Conservation (phyloP, 768 basidiomycete genomes). For the Lactarius psammicola region DNA sequence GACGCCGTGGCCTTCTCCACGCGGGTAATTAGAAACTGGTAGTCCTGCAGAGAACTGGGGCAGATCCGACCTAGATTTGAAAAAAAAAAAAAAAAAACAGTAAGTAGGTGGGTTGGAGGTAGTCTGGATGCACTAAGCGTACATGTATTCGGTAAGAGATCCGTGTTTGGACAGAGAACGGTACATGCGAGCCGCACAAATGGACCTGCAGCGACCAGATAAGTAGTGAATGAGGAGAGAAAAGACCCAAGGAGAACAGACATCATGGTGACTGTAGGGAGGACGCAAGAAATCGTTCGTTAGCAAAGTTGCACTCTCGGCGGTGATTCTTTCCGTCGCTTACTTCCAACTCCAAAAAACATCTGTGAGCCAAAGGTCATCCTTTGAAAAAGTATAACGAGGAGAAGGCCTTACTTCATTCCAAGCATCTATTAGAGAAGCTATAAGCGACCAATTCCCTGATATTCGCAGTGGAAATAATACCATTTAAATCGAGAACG, state of each 20-base stretch:
- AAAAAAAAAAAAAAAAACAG: neutral
- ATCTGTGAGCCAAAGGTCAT: slow-evolving; percentile 11
- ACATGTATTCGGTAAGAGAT: slow-evolving; percentile 20
- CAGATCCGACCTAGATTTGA: neutral
- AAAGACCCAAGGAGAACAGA: neutral
- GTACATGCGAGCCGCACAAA: slow-evolving; percentile 2
- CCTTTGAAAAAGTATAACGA: too few relatives aligned
- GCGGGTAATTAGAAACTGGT: neutral
- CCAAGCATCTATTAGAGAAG: slow-evolving; percentile 10
- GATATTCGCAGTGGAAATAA: neutral
- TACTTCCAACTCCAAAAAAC: slow-evolving; percentile 7
- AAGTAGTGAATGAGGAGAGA: neutral
- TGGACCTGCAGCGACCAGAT: neutral
- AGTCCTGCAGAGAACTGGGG: neutral
- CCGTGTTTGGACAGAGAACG: slow-evolving; percentile 2
- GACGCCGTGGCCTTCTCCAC: neutral
- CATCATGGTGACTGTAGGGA: neutral
- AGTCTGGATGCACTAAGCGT: neutral
- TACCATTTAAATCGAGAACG: slow-evolving; percentile 12
- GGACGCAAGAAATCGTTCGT: neutral
- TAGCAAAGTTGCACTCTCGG: neutral
- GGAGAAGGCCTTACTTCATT: neutral
- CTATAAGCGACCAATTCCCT: neutral
- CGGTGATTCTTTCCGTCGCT: neutral
- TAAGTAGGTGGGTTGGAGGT: neutral